Percentiles rank a stretch among this genome's conserved stretches.
These are phyloP conservation scores for Aspergillus bertholletiae DNA, from an alignment of 495 filamentous ascomycete genomes.

Conservation along the genomic window DNA sequence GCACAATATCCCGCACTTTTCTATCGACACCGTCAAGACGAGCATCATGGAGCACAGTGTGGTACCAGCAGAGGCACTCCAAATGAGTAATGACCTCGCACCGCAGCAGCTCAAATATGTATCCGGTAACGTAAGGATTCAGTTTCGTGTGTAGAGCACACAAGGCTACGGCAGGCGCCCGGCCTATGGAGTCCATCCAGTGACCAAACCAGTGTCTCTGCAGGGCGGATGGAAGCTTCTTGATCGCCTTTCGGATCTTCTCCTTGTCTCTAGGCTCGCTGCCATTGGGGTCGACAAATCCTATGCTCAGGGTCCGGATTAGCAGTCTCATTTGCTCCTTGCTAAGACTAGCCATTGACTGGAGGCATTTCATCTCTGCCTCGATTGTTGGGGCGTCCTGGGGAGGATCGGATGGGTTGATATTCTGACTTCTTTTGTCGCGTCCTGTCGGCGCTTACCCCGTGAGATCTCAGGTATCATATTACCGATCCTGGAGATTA, in stretches of 20 bases:
- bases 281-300: not conserved
- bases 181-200: not conserved
- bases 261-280: not conserved
- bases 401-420: not conserved
- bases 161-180: constrained; percentile 2
- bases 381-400: not conserved
- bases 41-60: no score
- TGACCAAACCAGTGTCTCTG: not conserved
- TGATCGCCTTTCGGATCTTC: constrained; percentile 9
- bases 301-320: constrained; percentile 14
- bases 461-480: not conserved
- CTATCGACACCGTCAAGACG: constrained; percentile 6
- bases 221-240: constrained; percentile 12
- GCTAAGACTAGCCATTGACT: constrained; percentile 17
- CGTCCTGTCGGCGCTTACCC: not conserved
- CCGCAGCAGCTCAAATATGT: constrained; percentile 21
- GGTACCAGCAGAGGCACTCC: constrained; percentile 20
- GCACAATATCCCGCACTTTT: constrained; percentile 11
- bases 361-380: constrained; percentile 12
- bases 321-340: constrained; percentile 6
- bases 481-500: not conserved
- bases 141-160: constrained; percentile 23
- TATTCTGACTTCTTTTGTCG: not conserved
- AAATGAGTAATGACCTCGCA: constrained; percentile 28
- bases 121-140: constrained; percentile 18